phyloP scores from a whole-genome alignment of 805 yeast species.

The Kurtzmaniella cleridarum region DNA sequence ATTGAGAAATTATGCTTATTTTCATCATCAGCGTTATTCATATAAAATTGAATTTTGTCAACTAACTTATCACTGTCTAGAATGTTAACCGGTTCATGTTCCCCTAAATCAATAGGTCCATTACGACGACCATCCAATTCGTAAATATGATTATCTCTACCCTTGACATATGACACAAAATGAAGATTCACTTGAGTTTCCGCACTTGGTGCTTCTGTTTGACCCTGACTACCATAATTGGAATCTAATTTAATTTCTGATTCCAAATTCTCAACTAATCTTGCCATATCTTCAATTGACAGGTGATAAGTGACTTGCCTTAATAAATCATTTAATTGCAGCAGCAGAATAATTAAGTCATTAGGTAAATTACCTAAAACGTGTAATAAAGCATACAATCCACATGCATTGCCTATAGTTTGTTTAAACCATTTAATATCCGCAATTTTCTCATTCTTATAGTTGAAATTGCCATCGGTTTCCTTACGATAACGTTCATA shows the following conservation, averaged over 20 bases:
- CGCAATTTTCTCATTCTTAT: conserved; percentile 22
- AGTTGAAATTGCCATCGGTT: conserved; percentile 3
- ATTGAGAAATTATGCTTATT: conserved; percentile 65
- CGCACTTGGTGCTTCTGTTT: conserved; percentile 63
- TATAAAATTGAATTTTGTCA: conserved; percentile 59
- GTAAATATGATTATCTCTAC: conserved; percentile 52
- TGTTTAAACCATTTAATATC: conserved; percentile 76
- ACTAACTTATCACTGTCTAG: conserved; percentile 47
- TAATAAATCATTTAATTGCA: conserved; percentile 20
- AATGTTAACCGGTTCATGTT: conserved; percentile 28
- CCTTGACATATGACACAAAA: conserved; percentile 67
- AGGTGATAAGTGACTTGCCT: conserved; percentile 11
- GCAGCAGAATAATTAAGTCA: conserved; percentile 39
- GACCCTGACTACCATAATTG: conserved; percentile 48
- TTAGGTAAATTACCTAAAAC: conserved; percentile 40
- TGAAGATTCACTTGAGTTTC: conserved; percentile 55
- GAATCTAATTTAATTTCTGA: conserved; percentile 34
- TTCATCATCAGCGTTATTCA: conserved; percentile 54
- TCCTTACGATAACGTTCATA: conserved; percentile 49
- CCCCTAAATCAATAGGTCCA: conserved; percentile 65
- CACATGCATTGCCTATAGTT: conserved; percentile 85
- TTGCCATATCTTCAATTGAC: conserved; percentile 31
- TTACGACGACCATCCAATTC: conserved; percentile 87
- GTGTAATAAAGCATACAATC: conserved; percentile 83
- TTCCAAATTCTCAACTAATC: conserved; percentile 44